Conservation (phyloP, 345 rosid genomes). For the Lepidium africanum region DNA sequence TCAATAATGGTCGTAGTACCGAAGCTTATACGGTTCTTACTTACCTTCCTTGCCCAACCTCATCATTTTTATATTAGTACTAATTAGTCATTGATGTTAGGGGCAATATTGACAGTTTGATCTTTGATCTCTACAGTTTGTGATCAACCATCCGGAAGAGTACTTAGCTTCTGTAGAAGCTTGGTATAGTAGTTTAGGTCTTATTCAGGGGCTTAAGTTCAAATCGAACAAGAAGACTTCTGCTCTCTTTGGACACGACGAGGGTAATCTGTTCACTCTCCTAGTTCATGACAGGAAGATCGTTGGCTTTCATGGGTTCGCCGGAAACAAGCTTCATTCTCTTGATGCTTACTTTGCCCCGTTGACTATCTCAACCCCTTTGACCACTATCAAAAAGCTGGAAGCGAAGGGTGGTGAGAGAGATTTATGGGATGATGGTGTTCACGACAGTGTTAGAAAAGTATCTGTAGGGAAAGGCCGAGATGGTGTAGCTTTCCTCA, state of each 20-base stretch:
- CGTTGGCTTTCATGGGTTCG: constrained; percentile 2
- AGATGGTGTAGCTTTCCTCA: constrained; percentile 8
- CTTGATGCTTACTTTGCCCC: constrained; percentile 27
- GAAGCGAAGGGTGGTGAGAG: constrained; percentile 3
- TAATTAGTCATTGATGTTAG: too few relatives aligned
- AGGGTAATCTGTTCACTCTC: neutral
- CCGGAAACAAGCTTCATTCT: neutral
- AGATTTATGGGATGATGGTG: constrained; percentile 23
- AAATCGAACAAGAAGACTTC: neutral
- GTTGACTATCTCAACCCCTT: neutral
- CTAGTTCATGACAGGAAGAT: neutral
- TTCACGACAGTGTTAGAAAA: constrained; percentile 1
- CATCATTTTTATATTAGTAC: too few relatives aligned
- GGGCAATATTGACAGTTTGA: neutral
- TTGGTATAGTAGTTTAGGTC: neutral
- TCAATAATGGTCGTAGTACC: neutral
- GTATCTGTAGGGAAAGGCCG: constrained; percentile 2
- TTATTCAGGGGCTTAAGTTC: neutral
- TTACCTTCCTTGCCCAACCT: neutral
- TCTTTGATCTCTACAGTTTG: neutral
- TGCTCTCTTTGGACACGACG: neutral
- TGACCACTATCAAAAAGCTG: neutral
- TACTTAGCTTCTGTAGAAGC: neutral
- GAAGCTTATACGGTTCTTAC: neutral
- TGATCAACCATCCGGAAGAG: constrained; percentile 2